Base-by-base conservation (phyloP, 306 rosid species). In the Cicer pinnatifidum region DNA sequence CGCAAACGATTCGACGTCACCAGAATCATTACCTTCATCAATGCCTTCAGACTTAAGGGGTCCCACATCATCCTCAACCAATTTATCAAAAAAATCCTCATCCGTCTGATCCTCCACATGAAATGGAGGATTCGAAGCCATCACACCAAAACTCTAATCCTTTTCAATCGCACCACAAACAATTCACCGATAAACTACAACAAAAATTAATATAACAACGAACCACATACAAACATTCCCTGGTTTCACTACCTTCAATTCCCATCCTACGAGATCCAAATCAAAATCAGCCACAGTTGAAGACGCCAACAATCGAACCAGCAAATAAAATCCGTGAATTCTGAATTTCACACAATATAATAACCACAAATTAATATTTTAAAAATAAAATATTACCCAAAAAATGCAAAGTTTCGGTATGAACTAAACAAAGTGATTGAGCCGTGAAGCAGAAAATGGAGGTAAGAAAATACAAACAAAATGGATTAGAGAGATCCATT, bases 41-140 rank as follows among this genome's bases (percentile, higher is more conserved):
- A 45, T 37, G 13, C 52, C 71, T 43, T 73, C 66, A 44, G 81
- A 33, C 53, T 74, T 79, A 16, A 45, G 37, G 6, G 83, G 79
- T 13, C 66, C 87, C 23, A 75, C 77, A 23, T 89, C 96, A 76
- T 90, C 96, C 63, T 85, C 88, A 6, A 88, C 97, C 85, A 92
- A 63, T 81, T 89, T 92, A 83, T 92, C 93, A 58, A 92, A 92
- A 81, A 92, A 92, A 81, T 89, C 97, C 80, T 90, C 96, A 61
- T 90, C 98, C 51, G 96, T 90, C 54, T 89, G 92, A 87, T 92
- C 98, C 92, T 92, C 98, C 95, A 85, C 80, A 37, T 82, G 91
- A 75, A 83, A 87, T 73, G 95, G 92, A 92, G 95, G 96, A 88
- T 83, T 86, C 43, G 96, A 77, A 84, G 95, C 97, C 98, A 92